These are phyloP conservation scores for Apiospora kogelbergensis DNA, from an alignment of 2,329 filamentous ascomycete species.

Conservation along the genomic window DNA sequence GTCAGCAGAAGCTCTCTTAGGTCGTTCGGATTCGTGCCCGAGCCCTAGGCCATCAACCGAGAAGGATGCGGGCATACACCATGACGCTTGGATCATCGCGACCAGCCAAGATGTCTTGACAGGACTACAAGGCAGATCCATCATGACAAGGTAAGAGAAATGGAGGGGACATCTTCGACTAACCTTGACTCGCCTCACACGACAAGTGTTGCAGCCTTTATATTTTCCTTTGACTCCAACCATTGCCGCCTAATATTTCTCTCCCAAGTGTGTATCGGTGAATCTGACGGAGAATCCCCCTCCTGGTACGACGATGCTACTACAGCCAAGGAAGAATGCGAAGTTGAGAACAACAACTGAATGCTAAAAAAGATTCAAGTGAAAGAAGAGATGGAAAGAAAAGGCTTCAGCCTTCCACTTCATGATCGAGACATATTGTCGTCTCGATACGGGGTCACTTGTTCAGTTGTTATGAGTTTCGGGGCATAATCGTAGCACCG, in stretches of 20 bases:
- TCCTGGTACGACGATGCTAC: not conserved
- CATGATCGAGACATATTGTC: not conserved
- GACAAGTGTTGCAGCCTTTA: constrained; percentile 17
- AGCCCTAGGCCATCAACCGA: not conserved
- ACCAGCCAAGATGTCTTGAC: too few species aligned
- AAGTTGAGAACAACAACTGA: not conserved
- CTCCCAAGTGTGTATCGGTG: not conserved
- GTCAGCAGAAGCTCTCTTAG: not conserved
- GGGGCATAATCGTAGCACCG: not conserved
- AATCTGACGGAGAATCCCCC: not conserved
- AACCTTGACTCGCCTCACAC: constrained; percentile 15
- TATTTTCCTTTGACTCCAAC: constrained; percentile 17
- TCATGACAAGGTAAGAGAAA: too few species aligned
- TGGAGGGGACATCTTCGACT: not conserved
- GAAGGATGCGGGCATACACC: not conserved
- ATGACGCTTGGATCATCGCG: too few species aligned
- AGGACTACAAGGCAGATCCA: too few species aligned
- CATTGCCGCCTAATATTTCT: constrained; percentile 3
- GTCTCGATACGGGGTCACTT: not conserved
- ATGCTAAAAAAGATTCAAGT: not conserved
- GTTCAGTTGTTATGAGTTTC: not conserved
- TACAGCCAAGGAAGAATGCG: not conserved
- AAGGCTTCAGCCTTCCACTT: not conserved
- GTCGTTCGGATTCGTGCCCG: not conserved
- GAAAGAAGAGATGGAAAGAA: not conserved